Base-by-base conservation (phyloP, 352 stramenopile species). In the Phytophthora multivora region DNA sequence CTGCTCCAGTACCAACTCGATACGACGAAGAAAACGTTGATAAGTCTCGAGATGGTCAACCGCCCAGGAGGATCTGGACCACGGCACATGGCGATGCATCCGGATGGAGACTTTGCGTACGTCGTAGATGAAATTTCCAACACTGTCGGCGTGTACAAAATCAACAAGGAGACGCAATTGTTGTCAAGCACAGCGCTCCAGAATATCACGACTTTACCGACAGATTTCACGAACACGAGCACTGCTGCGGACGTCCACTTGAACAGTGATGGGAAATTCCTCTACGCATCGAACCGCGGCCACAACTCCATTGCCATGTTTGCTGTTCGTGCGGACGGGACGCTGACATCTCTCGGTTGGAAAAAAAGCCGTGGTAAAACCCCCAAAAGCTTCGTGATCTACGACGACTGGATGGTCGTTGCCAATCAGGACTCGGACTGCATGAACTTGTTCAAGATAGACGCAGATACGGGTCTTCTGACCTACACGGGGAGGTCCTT, bases 261-360 rank as follows among this genome's bases (percentile, higher is more conserved):
- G 11, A 83, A 76, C 7, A 58, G 43, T 7, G 66, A 69, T 47
- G 76, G 73, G 26, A 70, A 73, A 15, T 89, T 83, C 31, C 26
- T 89, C 11, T 89, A 84, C 64, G 53, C 66, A n/a, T 87, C 79
- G n/a, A 89, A 86, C 62, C 79, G 77, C 45, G 72, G 66, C 19
- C 75, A 89, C 68, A 63, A 89, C 54, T 81, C 71, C 28, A 83
- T 89, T 35, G 71, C 76, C 13, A 78, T 80, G 13, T 88, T 83
- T 60, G 45, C 48, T 16, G 47, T 88, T 40, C 46, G 61, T 28
- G 43, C 45, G 25, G 38, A 66, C 28, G 71, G 67, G 10, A 59
- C 64, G 42, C 50, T 86, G 42, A 63, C 66, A 39, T 12, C 50
- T 0, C 19, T 80, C 4, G 73, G 63, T 25, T 68, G 64, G 57